Evolutionary conservation across 768 basidiomycete genomes (phyloP).

Genomic region (Sistotremastrum suecicum): DNA sequence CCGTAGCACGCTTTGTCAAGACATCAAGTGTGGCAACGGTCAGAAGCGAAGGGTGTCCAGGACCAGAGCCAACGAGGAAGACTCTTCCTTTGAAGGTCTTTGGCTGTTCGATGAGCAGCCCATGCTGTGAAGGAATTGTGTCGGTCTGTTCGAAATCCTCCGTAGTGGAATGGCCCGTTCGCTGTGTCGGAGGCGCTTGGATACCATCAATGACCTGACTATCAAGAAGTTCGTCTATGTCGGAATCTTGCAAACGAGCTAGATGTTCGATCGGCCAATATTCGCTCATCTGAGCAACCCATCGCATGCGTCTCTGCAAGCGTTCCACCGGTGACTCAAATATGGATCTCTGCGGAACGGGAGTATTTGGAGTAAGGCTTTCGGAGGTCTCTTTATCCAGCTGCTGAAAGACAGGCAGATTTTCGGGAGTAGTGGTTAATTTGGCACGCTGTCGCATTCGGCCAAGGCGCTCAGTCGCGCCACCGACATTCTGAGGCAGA

Average conservation of each 20-base stretch:
- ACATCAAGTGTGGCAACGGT: constrained; percentile 76
- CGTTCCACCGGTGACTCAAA: constrained; percentile 24
- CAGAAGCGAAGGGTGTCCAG: constrained; percentile 86
- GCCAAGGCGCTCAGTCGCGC: constrained; percentile 63
- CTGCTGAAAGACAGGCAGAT: too few relatives aligned
- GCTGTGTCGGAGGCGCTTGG: neutral
- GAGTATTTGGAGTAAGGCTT: constrained; percentile 57
- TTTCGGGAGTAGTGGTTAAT: constrained; percentile 7
- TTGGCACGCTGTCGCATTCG: constrained; percentile 46
- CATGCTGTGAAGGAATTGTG: constrained; percentile 20
- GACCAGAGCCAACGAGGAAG: constrained; percentile 85
- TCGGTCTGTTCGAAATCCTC: neutral
- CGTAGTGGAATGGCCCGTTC: constrained; percentile 10
- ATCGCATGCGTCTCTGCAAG: constrained; percentile 62
- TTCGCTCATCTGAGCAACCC: constrained; percentile 93
- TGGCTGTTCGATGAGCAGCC: constrained; percentile 8
- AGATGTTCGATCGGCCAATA: constrained; percentile 83
- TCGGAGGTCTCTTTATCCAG: constrained; percentile 33
- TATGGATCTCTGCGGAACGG: constrained; percentile 37
- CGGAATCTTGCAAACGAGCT: constrained; percentile 46
- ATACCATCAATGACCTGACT: constrained; percentile 13
- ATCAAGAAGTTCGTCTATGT: constrained; percentile 53
- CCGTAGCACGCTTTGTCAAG: constrained; percentile 65
- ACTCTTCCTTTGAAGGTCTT: constrained; percentile 46
- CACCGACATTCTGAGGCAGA: constrained; percentile 59